Conservation (phyloP, 2,329 filamentous ascomycete genomes). For the Venturia oleaginea region DNA sequence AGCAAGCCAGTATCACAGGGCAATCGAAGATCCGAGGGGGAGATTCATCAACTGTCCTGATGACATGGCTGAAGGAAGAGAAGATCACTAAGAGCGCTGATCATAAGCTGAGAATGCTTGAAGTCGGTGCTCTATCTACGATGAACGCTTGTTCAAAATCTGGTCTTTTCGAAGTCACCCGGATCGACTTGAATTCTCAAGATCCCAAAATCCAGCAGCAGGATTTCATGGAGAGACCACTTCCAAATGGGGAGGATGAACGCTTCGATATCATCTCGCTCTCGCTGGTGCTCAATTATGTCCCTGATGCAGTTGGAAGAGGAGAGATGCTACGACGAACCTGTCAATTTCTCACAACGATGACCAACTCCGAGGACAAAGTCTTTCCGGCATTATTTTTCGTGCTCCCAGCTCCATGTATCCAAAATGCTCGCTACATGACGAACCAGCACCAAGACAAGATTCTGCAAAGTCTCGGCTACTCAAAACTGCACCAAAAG, state of each 20-base stretch:
- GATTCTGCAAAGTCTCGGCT: conserved; percentile 74
- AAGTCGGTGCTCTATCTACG: conserved; percentile 80
- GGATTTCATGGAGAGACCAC: conserved; percentile 84
- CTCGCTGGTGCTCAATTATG: conserved; percentile 89
- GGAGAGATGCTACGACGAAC: conserved; percentile 81
- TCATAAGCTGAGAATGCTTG: conserved; percentile 57
- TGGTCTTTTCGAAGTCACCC: conserved; percentile 59
- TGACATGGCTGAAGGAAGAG: conserved; percentile 45
- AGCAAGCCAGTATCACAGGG: conserved; percentile 53
- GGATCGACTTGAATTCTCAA: conserved; percentile 88
- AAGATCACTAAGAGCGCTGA: conserved; percentile 14
- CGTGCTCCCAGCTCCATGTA: conserved; percentile 79
- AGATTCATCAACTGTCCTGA: conserved; percentile 51
- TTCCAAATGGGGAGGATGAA: conserved; percentile 50
- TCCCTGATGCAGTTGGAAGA: conserved; percentile 63
- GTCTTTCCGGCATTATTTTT: conserved; percentile 68
- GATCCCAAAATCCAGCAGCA: conserved; percentile 72
- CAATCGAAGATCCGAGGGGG: conserved; percentile 52
- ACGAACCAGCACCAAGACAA: conserved; percentile 57
- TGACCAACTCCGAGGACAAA: conserved; percentile 8
- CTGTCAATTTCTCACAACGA: conserved; percentile 53
- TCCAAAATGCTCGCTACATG: conserved; percentile 85
- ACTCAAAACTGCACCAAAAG: conserved; percentile 56
- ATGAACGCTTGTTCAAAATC: conserved; percentile 75
- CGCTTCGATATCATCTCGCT: conserved; percentile 85